Base-by-base conservation (phyloP, 1,139 yeast genomes). In the Diutina neorugosa region DNA sequence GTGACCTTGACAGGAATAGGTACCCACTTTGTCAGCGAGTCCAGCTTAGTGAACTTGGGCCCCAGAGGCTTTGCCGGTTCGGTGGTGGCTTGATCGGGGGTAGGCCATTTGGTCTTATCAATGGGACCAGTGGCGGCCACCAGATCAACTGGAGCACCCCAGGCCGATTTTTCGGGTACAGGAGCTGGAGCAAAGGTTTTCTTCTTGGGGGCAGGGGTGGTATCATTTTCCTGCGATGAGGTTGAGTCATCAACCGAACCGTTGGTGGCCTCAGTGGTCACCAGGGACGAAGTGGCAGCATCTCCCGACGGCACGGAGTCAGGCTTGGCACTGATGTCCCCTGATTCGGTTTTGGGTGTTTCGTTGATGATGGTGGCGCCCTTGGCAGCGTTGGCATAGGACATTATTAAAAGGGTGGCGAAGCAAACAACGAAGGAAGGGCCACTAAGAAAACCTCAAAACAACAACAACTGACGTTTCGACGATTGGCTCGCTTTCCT, bases 1-100 rank as follows among this genome's bases (percentile, higher is more conserved):
- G 79, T 81, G 54, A 86, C 84, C 57, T 84, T 80, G 34, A 93
- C 94, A 59, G 81, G 79, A 64, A 84, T 82, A n/a, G 96, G 96
- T 51, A 87, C 86, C 96, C 96, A 89, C 68, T 88, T 88, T 62
- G 85, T 90, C 59, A 42, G 86, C 40, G 50, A 46, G 27, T n/a
- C 14, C 50, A 27, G 76, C 59, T 73, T 79, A 58, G 71, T 69
- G 60, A 73, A 72, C 60, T 82, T 77, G 57, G 71, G 66, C 20
- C 70, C 65, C 52, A 68, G 65, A 23, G 67, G 59, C 41, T 64
- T 60, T 40, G 59, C 59, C 11, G 60, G 55, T 64, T 63, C 54
- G 25, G 52, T 56, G 31, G 61, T 66, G 21, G 68, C 65, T 60
- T 69, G 70, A 53, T 71, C 73, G 31, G 86, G 82, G 49, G 83